Base-by-base conservation (phyloP, 306 rosid genomes). In the Lathyrus tuberosus region DNA sequence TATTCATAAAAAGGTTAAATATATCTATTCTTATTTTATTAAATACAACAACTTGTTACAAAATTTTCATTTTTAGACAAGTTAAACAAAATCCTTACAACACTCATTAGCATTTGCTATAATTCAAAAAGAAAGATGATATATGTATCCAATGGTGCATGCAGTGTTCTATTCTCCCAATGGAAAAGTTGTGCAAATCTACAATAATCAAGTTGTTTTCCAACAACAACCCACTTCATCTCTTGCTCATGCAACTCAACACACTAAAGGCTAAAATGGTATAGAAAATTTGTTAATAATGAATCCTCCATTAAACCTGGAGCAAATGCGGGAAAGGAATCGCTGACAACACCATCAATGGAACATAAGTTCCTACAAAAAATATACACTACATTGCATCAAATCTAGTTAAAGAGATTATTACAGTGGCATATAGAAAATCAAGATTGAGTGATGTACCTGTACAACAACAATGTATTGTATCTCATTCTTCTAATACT, bases 381-480 rank as follows among this genome's bases (percentile, higher is more conserved):
- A 20, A 20, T n/a, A 20, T 20, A 20, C 22, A 20, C 22, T n/a
- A n/a, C n/a, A n/a, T n/a, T n/a, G n/a, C n/a, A n/a, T n/a, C n/a
- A n/a, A n/a, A n/a, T 20, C 22, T 20, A 20, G 22, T 20, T 20
- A 20, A 20, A 20, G 22, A 20, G 22, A 20, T 20, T 20, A 20
- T 20, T 20, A 20, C 1, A 20, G 22, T 1, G 22, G 22, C 22
- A 20, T 20, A 20, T 20, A 20, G 22, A 20, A 20, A 24, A 24
- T 24, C 2, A 24, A 24, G 26, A 24, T 24, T 24, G 4, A 10
- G 66, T 40, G 22, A 74, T 68, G 58, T 79, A 84, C 80, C 81
- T 78, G 86, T 80, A 82, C 84, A 77, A 70, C 81, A 77, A 74
- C 47, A 69, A 76, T 1, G 60, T 49, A 70, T 42, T 61, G 57